Evolutionary conservation across 1,284 basidiomycete species (phyloP).

Genomic region (Veloboletus limbatus): DNA sequence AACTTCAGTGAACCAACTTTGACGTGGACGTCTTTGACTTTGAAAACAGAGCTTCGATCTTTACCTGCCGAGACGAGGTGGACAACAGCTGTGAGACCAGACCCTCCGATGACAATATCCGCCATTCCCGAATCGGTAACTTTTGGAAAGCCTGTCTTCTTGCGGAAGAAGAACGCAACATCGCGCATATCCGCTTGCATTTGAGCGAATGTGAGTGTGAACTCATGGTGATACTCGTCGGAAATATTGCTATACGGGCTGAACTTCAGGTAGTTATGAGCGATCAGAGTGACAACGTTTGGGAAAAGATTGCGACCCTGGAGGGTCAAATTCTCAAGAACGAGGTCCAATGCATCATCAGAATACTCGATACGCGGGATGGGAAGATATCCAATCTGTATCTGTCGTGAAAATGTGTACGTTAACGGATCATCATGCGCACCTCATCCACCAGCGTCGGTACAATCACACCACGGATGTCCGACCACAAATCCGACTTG

Average conservation of each 20-base stretch:
- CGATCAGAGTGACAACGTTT: conserved; percentile 78
- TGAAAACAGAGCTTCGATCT: conserved; percentile 72
- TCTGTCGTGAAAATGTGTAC: not conserved
- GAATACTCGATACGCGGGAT: conserved; percentile 91
- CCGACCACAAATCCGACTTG: conserved; percentile 88
- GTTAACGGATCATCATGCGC: conserved; percentile 8
- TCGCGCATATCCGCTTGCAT: conserved; percentile 95
- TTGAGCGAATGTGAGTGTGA: conserved; percentile 74
- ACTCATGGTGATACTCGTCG: conserved; percentile 66
- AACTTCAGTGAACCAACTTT: conserved; percentile 88
- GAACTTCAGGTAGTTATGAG: conserved; percentile 83
- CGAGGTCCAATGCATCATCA: conserved; percentile 82
- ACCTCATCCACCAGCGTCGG: conserved; percentile 76
- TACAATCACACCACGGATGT: conserved; percentile 79
- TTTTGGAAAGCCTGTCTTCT: conserved; percentile 78
- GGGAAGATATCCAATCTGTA: conserved; percentile 83
- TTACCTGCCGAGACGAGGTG: conserved; percentile 64
- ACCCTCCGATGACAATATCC: conserved; percentile 85
- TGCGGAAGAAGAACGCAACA: conserved; percentile 84
- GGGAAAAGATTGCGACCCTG: conserved; percentile 83
- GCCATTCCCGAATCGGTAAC: conserved; percentile 88
- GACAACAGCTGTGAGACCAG: conserved; percentile 65
- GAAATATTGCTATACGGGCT: conserved; percentile 63
- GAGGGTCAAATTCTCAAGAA: conserved; percentile 91
- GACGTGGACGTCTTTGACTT: conserved; percentile 74